Base-by-base conservation (phyloP, 768 basidiomycete species). In the Trametes elegans region DNA sequence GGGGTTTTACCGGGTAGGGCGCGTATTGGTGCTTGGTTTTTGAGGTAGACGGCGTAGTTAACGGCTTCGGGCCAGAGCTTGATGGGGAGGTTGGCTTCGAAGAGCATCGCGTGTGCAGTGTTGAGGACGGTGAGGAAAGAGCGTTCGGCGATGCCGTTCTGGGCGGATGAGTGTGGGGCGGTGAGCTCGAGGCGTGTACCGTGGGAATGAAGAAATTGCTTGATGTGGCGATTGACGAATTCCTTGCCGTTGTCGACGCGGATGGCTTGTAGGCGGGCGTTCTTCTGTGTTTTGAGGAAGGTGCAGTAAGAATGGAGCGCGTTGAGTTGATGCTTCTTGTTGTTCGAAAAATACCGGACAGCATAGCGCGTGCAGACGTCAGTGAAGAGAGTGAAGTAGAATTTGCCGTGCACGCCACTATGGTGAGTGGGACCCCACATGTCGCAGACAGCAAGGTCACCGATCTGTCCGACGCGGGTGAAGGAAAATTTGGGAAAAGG, bases 191-290 rank as follows among this genome's bases (percentile, higher is more conserved):
- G 31, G 31, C 31, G 31, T 7, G 31, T 7, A 9, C 49, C 49
- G 47, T 28, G 47, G 7, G 24, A 5, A 7, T 1, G 58, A 27
- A 43, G 45, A 21, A 34, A 43, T 14, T 23, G 7, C 13, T 13
- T 16, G 43, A 53, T 34, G 24, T 46, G 43, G 13, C 8, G 3
- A 9, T 10, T 29, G 28, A 21, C 14, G 40, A 31, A 57, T 27
- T 57, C 72, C 2, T 75, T 73, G 1, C 79, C 76, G 16, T 63
- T 60, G 64, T 81, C 77, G 0, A 70, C 71, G 34, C 69, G 74
- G 1, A 80, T 53, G 5, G 38, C 24, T 46, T 75, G 73, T 46
- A 78, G 60, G 0, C 29, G 13, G 0, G 49, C 49, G 5, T 59
- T 62, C 0, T 54, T 49, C 28, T 79, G 75, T 0, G 63, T 73